phyloP scores from a whole-genome alignment of 2,329 filamentous ascomycete genomes.

The Pseudogymnoascus sp. region DNA sequence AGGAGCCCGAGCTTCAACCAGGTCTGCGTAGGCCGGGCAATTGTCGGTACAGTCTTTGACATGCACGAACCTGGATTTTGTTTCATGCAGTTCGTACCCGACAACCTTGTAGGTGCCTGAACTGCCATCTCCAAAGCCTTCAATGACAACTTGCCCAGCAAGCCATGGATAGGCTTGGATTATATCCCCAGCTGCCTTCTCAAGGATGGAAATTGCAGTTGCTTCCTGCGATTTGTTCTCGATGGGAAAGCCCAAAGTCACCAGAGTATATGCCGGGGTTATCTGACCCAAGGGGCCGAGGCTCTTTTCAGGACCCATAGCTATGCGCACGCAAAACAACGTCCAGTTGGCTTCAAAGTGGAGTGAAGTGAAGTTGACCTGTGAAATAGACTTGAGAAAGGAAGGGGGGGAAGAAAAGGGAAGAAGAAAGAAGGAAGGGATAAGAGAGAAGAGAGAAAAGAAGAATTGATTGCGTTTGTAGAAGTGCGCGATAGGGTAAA shows the following conservation, averaged over 20 bases:
- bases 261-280: neutral
- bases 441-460: neutral
- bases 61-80: neutral
- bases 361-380: neutral
- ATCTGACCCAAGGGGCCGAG: neutral
- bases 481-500: neutral
- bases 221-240: neutral
- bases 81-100: neutral
- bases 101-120: slow-evolving; percentile 12
- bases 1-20: neutral
- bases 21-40: neutral
- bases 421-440: neutral
- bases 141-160: slow-evolving; percentile 10
- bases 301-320: neutral
- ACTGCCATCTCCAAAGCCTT: slow-evolving; percentile 8
- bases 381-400: neutral
- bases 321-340: neutral
- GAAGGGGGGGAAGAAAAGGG: neutral
- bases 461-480: neutral
- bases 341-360: neutral
- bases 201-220: neutral
- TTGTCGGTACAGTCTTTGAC: neutral
- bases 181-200: neutral
- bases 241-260: neutral
- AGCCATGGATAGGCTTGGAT: slow-evolving; percentile 12